A percentile compares a stretch with the other conserved stretches of the same genome.
These are phyloP conservation scores for Euphrasia arctica DNA, from an alignment of 305 asterid genomes.

Conservation along the genomic window DNA sequence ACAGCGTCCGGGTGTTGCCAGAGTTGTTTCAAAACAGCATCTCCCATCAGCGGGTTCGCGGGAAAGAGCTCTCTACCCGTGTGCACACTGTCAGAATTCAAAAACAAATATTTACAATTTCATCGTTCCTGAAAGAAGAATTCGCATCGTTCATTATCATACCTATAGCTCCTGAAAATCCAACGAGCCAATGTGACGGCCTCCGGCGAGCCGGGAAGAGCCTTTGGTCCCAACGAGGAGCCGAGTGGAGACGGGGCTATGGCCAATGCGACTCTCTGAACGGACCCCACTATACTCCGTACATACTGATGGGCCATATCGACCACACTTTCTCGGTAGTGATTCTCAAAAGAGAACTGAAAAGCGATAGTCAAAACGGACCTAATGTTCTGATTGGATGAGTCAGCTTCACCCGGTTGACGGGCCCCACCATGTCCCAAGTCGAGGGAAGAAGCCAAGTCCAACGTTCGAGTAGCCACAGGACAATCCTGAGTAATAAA, in stretches of 20 bases:
- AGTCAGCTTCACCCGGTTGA: conserved; percentile 49
- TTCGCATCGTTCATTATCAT: conserved; percentile 34
- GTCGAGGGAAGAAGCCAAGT: conserved; percentile 88
- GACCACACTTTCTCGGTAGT: conserved; percentile 78
- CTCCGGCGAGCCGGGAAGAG: conserved; percentile 76
- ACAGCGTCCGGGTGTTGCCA: conserved; percentile 91
- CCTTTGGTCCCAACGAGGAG: conserved; percentile 58
- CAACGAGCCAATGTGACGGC: conserved; percentile 82
- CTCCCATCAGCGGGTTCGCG: conserved; percentile 51
- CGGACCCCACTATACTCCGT: conserved; percentile 81
- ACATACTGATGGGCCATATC: conserved; percentile 96
- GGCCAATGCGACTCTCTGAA: conserved; percentile 96
- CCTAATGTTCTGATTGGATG: conserved; percentile 51
- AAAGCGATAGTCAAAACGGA: conserved; percentile 92
- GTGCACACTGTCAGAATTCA: conserved; percentile 44
- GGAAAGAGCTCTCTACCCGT: conserved; percentile 73
- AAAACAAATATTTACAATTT: background rate
- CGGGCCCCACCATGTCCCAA: conserved; percentile 65
- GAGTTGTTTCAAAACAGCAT: conserved; percentile 72
- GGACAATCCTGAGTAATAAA: conserved; percentile 55
- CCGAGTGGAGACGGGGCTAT: conserved; percentile 71
- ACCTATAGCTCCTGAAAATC: conserved; percentile 92
- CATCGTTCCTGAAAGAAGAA: background rate
- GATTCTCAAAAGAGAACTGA: conserved; percentile 88
- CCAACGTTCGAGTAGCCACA: conserved; percentile 67